A percentile compares a stretch with the other conserved stretches of the same genome.
Conservation (phyloP, 164 flowering plant genomes). For the Santalum album region DNA sequence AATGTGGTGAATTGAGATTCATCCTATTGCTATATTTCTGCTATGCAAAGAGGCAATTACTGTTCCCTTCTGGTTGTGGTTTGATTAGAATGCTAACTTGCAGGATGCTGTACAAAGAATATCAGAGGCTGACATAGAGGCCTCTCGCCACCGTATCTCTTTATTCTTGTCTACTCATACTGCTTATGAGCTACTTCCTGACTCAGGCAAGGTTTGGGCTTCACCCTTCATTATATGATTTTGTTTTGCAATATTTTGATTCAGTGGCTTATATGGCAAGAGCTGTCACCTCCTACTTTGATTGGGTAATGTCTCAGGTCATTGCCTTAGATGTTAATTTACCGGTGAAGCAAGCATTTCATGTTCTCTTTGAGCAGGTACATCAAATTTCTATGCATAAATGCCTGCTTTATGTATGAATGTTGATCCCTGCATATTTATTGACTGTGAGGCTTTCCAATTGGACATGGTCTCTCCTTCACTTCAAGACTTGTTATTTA, state of each 20-base stretch:
- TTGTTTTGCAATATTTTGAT: background rate
- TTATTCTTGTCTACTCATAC: slow-evolving; percentile 28
- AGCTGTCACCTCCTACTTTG: background rate
- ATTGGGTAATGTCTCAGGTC: background rate
- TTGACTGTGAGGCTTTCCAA: too few species aligned
- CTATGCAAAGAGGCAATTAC: too few species aligned
- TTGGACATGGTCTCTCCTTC: too few species aligned
- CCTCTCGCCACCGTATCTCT: slow-evolving; percentile 20
- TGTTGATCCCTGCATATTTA: too few species aligned
- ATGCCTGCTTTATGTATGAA: too few species aligned
- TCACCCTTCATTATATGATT: background rate
- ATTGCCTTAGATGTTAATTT: slow-evolving; percentile 1
- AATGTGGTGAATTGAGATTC: too few species aligned
- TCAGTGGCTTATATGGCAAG: background rate
- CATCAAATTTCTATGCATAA: background rate
- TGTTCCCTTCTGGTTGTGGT: background rate
- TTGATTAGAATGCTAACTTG: slow-evolving; percentile 4
- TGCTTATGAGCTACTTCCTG: slow-evolving; percentile 40
- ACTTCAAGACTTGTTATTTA: too few species aligned
- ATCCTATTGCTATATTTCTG: too few species aligned
- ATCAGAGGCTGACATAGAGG: slow-evolving; percentile 20
- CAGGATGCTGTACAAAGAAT: slow-evolving; percentile 14
- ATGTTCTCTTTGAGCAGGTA: slow-evolving; percentile 1
- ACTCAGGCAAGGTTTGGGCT: slow-evolving; percentile 1
- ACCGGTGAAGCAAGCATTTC: slow-evolving; percentile 1